phyloP scores from a whole-genome alignment of 2,329 filamentous ascomycete genomes.

The Herpomyces periplanetae region DNA sequence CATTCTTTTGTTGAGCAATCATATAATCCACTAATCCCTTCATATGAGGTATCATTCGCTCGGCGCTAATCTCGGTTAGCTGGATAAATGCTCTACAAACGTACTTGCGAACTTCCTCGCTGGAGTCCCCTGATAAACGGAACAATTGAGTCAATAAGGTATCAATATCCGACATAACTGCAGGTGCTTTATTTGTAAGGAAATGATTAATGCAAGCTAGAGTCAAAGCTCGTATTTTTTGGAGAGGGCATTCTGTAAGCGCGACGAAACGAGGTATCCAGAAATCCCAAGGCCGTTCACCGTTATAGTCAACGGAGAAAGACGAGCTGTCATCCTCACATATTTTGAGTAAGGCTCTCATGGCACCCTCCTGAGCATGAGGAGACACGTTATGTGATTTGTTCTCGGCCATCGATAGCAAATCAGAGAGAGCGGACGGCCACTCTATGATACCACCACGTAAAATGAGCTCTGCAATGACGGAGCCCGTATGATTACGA shows the following conservation, averaged over 20 bases:
- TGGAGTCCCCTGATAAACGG: conserved; percentile 30
- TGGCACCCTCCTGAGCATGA: conserved; percentile 57
- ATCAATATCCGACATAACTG: conserved; percentile 42
- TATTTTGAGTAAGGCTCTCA: conserved; percentile 69
- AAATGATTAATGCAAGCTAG: conserved; percentile 68
- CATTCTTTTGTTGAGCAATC: conserved; percentile 42
- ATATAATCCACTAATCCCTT: conserved; percentile 68
- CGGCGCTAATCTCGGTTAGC: conserved; percentile 54
- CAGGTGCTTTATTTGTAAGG: conserved; percentile 42
- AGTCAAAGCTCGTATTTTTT: conserved; percentile 40
- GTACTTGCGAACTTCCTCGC: conserved; percentile 47
- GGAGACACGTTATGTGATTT: conserved; percentile 21
- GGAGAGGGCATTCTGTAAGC: conserved; percentile 32
- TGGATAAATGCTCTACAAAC: conserved; percentile 79
- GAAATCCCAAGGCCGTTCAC: conserved; percentile 49
- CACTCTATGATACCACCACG: conserved; percentile 54
- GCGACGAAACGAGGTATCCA: conserved; percentile 66
- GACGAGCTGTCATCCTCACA: conserved; percentile 78
- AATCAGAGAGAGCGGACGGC: conserved; percentile 54
- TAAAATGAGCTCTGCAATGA: conserved; percentile 63
- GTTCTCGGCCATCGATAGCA: conserved; percentile 40
- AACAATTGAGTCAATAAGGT: conserved; percentile 47
- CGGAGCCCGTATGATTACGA: conserved; percentile 55
- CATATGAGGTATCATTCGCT: conserved; percentile 64
- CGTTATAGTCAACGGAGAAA: conserved; percentile 52